Percentiles rank a stretch among this genome's conserved stretches.
phyloP scores from a whole-genome alignment of 2,329 filamentous ascomycete species.

The Sporothrix brasiliensis region DNA sequence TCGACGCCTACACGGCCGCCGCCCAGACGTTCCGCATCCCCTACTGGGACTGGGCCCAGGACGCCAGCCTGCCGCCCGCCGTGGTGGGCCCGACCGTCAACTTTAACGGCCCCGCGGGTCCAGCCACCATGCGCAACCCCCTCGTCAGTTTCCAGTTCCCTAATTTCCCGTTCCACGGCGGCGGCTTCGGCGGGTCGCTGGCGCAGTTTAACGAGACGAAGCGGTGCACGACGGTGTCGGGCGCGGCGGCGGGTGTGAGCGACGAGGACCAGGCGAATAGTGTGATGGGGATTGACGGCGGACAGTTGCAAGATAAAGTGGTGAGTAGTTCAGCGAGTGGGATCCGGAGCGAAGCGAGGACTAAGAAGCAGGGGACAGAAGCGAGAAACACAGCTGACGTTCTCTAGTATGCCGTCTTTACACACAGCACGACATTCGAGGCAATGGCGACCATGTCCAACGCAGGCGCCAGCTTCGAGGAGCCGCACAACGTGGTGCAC shows the following conservation, averaged over 20 bases:
- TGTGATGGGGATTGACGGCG: constrained; percentile 38
- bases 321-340: constrained; percentile 30
- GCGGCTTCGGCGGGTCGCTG: constrained; percentile 41
- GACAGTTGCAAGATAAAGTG: constrained; percentile 40
- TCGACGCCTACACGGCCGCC: constrained; percentile 48
- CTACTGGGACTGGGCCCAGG: constrained; percentile 59
- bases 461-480: constrained; percentile 49
- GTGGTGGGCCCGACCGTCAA: constrained; percentile 40
- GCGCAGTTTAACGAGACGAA: constrained; percentile 45
- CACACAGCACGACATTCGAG: constrained; percentile 45
- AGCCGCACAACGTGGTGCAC: constrained; percentile 51
- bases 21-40: constrained; percentile 53
- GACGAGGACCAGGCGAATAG: constrained; percentile 42
- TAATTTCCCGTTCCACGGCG: constrained; percentile 45
- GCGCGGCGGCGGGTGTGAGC: constrained; percentile 46
- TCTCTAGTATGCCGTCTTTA: constrained; percentile 50
- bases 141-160: constrained; percentile 56
- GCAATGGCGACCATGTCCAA: constrained; percentile 48
- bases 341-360: not conserved
- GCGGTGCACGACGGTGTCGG: constrained; percentile 44
- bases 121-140: constrained; percentile 50
- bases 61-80: constrained; percentile 49
- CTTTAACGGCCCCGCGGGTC: constrained; percentile 38
- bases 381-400: not conserved
- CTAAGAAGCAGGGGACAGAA: not conserved